A percentile compares a stretch with the other conserved stretches of the same genome.
Evolutionary conservation across 2,329 filamentous ascomycete genomes (phyloP).

Genomic region (Ascomycota sp.): DNA sequence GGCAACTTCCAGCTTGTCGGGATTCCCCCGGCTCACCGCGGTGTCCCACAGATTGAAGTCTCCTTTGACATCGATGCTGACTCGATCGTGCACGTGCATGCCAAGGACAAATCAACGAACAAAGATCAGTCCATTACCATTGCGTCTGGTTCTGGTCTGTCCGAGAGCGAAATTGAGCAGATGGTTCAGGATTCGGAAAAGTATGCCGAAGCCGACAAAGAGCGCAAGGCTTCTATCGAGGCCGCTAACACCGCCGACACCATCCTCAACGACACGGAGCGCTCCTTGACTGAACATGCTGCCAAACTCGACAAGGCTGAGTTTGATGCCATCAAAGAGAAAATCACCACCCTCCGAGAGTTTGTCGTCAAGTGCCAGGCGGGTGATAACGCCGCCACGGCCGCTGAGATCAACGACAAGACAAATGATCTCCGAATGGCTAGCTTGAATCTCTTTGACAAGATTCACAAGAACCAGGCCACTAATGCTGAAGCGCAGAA

Average conservation of each 20-base stretch:
- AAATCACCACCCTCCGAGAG: conserved; percentile 70
- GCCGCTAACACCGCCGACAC: conserved; percentile 93
- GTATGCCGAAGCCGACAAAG: conserved; percentile 87
- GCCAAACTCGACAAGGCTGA: conserved; percentile 95
- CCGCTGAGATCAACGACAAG: conserved; percentile 94
- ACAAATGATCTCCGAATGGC: conserved; percentile 93
- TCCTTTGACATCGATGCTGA: conserved; percentile 98
- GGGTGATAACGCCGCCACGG: conserved; percentile 69
- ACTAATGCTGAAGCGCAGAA: conserved; percentile 30
- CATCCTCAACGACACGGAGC: conserved; percentile 93
- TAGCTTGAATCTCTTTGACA: conserved; percentile 92
- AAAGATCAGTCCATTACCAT: conserved; percentile 99
- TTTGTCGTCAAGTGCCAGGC: conserved; percentile 87
- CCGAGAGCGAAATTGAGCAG: conserved; percentile 80
- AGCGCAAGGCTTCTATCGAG: conserved; percentile 90
- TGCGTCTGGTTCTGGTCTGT: conserved; percentile 90
- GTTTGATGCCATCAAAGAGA: conserved; percentile 82
- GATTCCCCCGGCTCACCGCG: conserved; percentile 87
- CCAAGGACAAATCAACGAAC: conserved; percentile 97
- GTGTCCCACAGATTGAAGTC: conserved; percentile 91
- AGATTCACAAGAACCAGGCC: conserved; percentile 93
- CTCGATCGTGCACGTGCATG: conserved; percentile 92
- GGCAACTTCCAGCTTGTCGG: conserved; percentile 99
- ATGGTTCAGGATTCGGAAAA: conserved; percentile 98
- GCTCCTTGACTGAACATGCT: conserved; percentile 89